Base-by-base conservation (phyloP, 2,329 filamentous ascomycete species). In the Orbilia ellipsospora region DNA sequence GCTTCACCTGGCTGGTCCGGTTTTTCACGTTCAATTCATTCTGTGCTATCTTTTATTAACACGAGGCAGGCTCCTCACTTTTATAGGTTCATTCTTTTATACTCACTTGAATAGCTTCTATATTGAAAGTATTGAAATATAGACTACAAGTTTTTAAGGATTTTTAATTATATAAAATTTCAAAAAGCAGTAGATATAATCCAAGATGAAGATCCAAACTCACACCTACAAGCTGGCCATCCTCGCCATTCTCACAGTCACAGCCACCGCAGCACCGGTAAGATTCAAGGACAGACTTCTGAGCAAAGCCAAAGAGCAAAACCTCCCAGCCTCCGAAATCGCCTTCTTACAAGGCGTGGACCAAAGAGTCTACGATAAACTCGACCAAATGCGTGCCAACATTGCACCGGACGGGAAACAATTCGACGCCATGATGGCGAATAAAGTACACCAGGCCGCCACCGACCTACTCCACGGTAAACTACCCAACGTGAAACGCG, bases 51-150 rank as follows among this genome's bases (percentile, higher is more conserved):
- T 59, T 59, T 36, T 44, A 26, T 45, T 12, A 7, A 36, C 31
- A 36, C 31, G 55, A 59, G 55, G 55, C 55, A 44, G 55, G 55
- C 36, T 36, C 55, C 55, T 59, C 55, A 26, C 48, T 56, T 59
- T 45, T 45, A 44, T 23, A 20, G 15, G 13, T 7, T 10, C n/a
- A 44, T 18, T 40, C 4, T 5, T 15, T 56, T 15, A 36, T 56
- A 23, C 23, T 23, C 23, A 23, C 23, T 23, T 23, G 4, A 23
- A 23, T 4, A 23, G 23, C 23, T 23, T 23, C 23, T 23, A 36
- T 36, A 36, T 10, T 36, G 3, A 2, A 6, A 36, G 3, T 36
- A 2, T 6, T 36, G 28, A 36, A 36, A 10, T 36, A 10, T 36
- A 36, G 31, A 36, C 8, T 4, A 4, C 10, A 36, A 36, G 10